Evolutionary conservation across 1,284 basidiomycete genomes (phyloP).

Genomic region (Testicularia cyperi): DNA sequence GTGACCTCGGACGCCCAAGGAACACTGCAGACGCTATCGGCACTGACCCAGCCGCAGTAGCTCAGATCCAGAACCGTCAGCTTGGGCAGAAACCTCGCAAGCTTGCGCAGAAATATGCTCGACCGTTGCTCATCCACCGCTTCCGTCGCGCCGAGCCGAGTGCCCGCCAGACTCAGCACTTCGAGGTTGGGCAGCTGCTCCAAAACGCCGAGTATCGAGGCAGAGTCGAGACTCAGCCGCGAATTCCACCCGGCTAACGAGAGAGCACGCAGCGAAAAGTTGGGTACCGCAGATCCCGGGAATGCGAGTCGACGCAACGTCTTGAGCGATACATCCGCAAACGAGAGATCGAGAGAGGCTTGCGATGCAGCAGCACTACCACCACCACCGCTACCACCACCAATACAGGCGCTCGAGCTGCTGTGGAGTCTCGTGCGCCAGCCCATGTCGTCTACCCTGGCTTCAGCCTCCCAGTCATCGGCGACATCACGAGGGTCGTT

Average conservation of each 20-base stretch:
- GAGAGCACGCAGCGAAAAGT: conserved; percentile 14
- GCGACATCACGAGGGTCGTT: no score
- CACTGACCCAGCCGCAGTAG: conserved; percentile 22
- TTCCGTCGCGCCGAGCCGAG: background rate
- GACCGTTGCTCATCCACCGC: conserved; percentile 2
- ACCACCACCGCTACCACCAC: no score
- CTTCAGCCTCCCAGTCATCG: background rate
- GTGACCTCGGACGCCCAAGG: conserved; percentile 3
- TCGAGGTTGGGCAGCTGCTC: conserved; percentile 20
- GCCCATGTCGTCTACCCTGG: background rate
- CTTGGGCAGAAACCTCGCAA: conserved; percentile 13
- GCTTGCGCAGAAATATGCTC: conserved; percentile 18
- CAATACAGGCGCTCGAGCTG: no score
- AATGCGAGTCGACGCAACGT: conserved; percentile 6
- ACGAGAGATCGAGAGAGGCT: conserved; percentile 28
- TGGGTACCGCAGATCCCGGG: background rate
- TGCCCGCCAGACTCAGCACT: conserved; percentile 18
- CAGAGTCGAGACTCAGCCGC: conserved; percentile 2
- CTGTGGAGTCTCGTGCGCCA: background rate
- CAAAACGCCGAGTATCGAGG: conserved; percentile 4
- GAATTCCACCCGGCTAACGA: conserved; percentile 22
- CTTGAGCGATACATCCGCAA: conserved; percentile 6
- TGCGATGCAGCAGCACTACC: conserved; percentile 5
- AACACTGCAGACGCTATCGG: conserved; percentile 14
- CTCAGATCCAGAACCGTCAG: conserved; percentile 27